Base-by-base conservation (phyloP, 1,284 basidiomycete species). In the Thelephora terrestris region DNA sequence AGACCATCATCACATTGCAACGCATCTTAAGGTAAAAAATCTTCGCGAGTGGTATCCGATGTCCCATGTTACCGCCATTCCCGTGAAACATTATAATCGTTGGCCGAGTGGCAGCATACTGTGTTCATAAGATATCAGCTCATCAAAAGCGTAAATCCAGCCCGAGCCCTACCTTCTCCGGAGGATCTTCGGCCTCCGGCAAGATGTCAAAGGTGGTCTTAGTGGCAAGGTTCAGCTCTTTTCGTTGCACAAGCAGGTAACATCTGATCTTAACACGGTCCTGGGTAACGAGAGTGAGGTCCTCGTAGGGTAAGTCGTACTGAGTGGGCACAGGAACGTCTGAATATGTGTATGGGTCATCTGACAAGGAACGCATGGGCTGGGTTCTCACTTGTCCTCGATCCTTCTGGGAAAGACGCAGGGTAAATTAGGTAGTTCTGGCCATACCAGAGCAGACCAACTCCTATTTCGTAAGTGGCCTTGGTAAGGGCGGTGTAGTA, bases 1-100 rank as follows among this genome's bases (percentile, higher is more conserved):
- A 90, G 51, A 92, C 67, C 82, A 92, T 90, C 36, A 94, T 67
- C 7, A 94, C 89, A 61, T 94, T 94, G 65, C 88, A 92, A 16
- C 86, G 74, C 76, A 93, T 81, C 57, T 82, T 81, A 40, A 79
- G 70, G 61, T 79, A 91, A 63, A 97, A 95, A 29, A 93, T 78
- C 50, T 80, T 79, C 0, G 90, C 95, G 12, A 98, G 71, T 0
- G 95, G 94, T 59, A 99, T 77, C 17, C 94, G 77, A 62, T 98
- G 95, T 0, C 86, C 86, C 37, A 78, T 68, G 56, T 88, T 89
- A 45, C 81, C 91, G 47, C 69, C 92, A 60, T 95, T 95, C 9
- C 92, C 92, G 57, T 95, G 91, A 54, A 94, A 91, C 79, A 95
- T 88, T 47, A 95, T 64, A 1, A 95, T 73, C 0, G 91, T 94